Percentiles rank a stretch among this genome's conserved stretches.
phyloP scores from a whole-genome alignment of 345 rosid species.

The Salix dunnii region DNA sequence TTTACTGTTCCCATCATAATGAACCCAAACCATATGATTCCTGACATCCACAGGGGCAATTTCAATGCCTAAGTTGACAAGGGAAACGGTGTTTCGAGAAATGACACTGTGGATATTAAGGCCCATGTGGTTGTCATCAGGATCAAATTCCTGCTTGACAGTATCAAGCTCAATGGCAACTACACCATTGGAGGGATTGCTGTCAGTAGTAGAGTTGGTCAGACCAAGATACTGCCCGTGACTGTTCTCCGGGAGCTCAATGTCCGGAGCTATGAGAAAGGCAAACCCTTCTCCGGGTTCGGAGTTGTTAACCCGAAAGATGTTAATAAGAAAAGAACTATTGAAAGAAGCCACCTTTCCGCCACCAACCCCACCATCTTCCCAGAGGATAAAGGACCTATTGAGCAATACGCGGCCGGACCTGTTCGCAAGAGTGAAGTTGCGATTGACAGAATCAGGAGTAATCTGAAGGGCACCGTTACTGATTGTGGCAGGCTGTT shows the following conservation, averaged over 20 bases:
- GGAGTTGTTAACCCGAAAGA: constrained; percentile 19
- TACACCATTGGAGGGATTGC: constrained; percentile 34
- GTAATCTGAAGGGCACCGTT: constrained; percentile 48
- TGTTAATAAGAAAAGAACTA: constrained; percentile 45
- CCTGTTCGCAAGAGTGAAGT: constrained; percentile 23
- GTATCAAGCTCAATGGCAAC: constrained; percentile 58
- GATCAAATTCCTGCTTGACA: constrained; percentile 39
- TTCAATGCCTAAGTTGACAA: constrained; percentile 28
- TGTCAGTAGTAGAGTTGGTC: constrained; percentile 50
- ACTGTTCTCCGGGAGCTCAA: constrained; percentile 32
- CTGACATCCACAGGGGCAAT: constrained; percentile 30
- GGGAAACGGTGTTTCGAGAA: constrained; percentile 22
- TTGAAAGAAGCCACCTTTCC: constrained; percentile 47
- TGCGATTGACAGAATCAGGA: constrained; percentile 34
- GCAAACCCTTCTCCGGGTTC: constrained; percentile 47
- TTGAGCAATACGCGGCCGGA: constrained; percentile 44
- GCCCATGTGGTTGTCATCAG: constrained; percentile 47
- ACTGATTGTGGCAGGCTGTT: constrained; percentile 29
- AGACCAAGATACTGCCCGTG: constrained; percentile 44
- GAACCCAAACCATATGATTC: constrained; percentile 43
- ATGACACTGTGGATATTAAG: constrained; percentile 42
- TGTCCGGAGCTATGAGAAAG: constrained; percentile 46
- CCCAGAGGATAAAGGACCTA: constrained; percentile 35
- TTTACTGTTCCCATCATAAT: constrained; percentile 39
- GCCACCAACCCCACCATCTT: neutral